phyloP scores from a whole-genome alignment of 192 early-diverging fungal species.

The Phycomyces blakesleeanus region DNA sequence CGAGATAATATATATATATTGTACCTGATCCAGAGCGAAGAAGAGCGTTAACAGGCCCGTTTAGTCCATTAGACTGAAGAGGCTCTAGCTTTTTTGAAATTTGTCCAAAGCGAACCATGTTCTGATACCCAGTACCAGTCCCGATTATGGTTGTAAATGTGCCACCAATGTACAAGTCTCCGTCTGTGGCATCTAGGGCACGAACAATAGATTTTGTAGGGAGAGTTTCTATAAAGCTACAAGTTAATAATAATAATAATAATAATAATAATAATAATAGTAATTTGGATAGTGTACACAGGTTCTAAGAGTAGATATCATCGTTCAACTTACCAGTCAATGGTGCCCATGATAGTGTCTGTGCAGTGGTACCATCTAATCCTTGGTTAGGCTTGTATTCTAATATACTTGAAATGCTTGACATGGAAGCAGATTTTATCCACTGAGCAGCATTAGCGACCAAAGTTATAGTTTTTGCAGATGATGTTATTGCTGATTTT shows the following conservation, averaged over 20 bases:
- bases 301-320: no score
- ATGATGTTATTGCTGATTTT: conserved; percentile 15
- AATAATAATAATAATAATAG: background rate
- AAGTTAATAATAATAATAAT: background rate
- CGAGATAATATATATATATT: background rate
- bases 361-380: background rate
- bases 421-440: conserved; percentile 15
- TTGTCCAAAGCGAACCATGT: conserved; percentile 57
- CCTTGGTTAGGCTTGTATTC: conserved; percentile 10
- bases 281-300: background rate
- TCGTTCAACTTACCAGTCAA: conserved; percentile 21
- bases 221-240: conserved; percentile 37
- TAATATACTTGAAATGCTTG: conserved; percentile 18
- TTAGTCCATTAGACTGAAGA: conserved; percentile 6
- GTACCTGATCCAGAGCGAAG: conserved; percentile 5
- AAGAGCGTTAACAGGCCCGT: conserved; percentile 18
- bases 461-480: conserved; percentile 13
- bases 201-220: conserved; percentile 43
- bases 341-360: conserved; percentile 13
- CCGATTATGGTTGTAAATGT: conserved; percentile 39
- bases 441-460: conserved; percentile 29
- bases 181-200: conserved; percentile 31
- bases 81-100: conserved; percentile 1
- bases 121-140: conserved; percentile 25
- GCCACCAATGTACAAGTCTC: conserved; percentile 52